phyloP scores from a whole-genome alignment of 2,329 filamentous ascomycete species.

The Bipolaris bicolor region DNA sequence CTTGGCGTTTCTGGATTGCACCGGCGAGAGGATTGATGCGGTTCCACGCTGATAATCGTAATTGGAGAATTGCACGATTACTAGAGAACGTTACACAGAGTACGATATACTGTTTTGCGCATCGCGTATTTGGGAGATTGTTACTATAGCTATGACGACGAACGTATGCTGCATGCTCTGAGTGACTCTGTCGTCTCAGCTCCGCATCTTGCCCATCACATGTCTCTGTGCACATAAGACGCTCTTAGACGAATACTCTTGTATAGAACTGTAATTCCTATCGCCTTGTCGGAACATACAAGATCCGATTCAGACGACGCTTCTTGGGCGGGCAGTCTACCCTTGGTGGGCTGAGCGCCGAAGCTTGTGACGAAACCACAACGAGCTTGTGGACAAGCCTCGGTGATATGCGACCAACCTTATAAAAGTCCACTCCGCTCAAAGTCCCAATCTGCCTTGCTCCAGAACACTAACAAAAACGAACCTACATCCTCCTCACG shows the following conservation, averaged over 20 bases:
- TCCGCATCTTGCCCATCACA: neutral
- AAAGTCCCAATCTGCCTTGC: neutral
- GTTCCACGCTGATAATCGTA: neutral
- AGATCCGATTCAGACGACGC: conserved; percentile 8
- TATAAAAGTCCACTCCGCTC: neutral
- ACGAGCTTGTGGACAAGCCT: conserved; percentile 10
- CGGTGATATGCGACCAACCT: conserved; percentile 3
- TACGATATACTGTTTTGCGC: neutral
- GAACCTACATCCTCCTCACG: neutral
- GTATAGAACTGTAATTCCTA: neutral
- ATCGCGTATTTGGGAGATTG: neutral
- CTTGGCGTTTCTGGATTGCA: conserved; percentile 22
- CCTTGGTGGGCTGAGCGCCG: conserved; percentile 12
- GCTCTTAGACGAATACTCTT: neutral
- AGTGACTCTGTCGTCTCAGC: neutral
- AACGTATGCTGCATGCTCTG: neutral
- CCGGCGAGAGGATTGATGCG: neutral
- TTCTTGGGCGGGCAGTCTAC: conserved; percentile 6
- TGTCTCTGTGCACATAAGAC: neutral
- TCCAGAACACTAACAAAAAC: neutral
- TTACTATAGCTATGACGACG: neutral
- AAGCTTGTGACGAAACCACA: conserved; percentile 12
- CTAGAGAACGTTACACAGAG: too few species aligned
- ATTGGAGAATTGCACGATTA: neutral
- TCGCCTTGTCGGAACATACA: conserved; percentile 1